Evolutionary conservation across 106 monocot species (phyloP), one percentile per base, ranked within the genome.

Genomic region (Triglochin maritima): DNA sequence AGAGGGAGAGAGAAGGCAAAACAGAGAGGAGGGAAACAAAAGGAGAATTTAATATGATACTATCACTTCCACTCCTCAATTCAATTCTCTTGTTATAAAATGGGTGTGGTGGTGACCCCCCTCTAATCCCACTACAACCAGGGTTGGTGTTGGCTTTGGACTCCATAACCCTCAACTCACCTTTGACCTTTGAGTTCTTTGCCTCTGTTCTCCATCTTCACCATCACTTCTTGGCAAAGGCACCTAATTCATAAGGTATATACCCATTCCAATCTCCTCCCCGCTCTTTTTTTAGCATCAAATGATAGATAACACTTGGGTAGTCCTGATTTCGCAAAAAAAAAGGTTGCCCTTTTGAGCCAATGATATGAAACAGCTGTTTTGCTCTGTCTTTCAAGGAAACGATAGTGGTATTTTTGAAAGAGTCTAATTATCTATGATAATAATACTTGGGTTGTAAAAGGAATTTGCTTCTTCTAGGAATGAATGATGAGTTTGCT

Each of bases 71-170:
- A 12, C 9, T 70, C 71, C 65, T 62, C 48, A 29, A 29, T 29
- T 29, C 48, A 57, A 49, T 74, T 65, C 55, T 65, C 51, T 15
- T 67, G 69, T 70, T 92, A 92, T 84, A 92, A 83, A 87, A 82
- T 85, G 78, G 7, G 12, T 4, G 47, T 16, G 59, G 71, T 60
- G 44, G 58, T 56, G 76, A 71, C 17, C 51, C 56, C 60, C 54
- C 77, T 68, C 68, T 64, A 48, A 67, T 62, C 64, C 53, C 50
- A 69, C 50, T 69, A 12, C 50, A 63, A 56, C 64, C 45, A 60
- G 13, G 3, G 70, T n/a, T 59, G 57, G 57, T 8, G 47, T 46
- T 46, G 9, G 13, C 43, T n/a, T 12, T 57, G 11, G 69, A 46
- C 4, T 10, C 8, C 69, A 69, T 46, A 46, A 69, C 7, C 69